Conservation (phyloP, 2,329 filamentous ascomycete genomes). For the Periconia digitata region DNA sequence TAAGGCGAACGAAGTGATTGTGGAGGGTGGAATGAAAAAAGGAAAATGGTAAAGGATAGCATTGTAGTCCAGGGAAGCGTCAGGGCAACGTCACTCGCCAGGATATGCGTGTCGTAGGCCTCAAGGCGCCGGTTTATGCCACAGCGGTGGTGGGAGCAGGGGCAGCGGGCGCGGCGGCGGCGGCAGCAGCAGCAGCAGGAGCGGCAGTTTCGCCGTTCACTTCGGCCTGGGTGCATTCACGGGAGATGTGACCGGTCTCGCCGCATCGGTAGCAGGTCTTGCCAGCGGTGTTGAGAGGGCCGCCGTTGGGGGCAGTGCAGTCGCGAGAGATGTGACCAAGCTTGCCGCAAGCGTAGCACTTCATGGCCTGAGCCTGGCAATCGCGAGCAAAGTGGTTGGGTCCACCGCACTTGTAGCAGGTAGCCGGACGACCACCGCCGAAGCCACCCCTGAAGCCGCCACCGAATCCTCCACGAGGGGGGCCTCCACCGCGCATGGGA, state of each 20-base stretch:
- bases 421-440: constrained; percentile 66
- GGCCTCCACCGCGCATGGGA: constrained; percentile 65
- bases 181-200: constrained; percentile 30
- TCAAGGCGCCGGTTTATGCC: neutral
- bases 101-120: neutral
- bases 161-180: constrained; percentile 44
- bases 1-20: constrained; percentile 34
- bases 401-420: constrained; percentile 72
- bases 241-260: constrained; percentile 92
- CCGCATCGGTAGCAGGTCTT: constrained; percentile 99
- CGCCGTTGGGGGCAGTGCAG: constrained; percentile 95
- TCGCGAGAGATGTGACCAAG: constrained; percentile 85
- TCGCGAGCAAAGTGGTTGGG: constrained; percentile 98
- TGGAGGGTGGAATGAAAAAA: constrained; percentile 17
- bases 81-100: constrained; percentile 23
- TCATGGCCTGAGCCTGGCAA: constrained; percentile 98
- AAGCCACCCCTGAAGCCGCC: constrained; percentile 73
- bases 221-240: constrained; percentile 84
- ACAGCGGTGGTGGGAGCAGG: constrained; percentile 31
- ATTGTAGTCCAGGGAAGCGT: constrained; percentile 8
- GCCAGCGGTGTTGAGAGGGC: constrained; percentile 89
- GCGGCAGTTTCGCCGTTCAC: constrained; percentile 46
- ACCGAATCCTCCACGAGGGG: constrained; percentile 71
- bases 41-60: constrained; percentile 8
- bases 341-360: constrained; percentile 97